Percentiles rank a stretch among this genome's conserved stretches.
These are phyloP conservation scores for Eragrostis nindensis DNA, from an alignment of 176 grass and related monocot genomes.

Conservation along the genomic window DNA sequence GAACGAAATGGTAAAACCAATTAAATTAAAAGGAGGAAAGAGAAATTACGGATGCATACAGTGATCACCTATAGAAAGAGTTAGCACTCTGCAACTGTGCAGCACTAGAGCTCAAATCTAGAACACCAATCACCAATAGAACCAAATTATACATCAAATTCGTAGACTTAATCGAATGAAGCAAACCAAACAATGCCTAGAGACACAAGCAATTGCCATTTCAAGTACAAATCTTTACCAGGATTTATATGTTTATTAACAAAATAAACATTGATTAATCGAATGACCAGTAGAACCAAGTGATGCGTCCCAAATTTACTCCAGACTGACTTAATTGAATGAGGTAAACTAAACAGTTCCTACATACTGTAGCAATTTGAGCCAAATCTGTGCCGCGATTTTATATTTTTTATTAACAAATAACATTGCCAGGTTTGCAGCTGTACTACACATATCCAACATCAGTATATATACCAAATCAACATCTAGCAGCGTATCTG, in stretches of 20 bases:
- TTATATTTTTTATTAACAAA: too few relatives aligned
- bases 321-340: too few relatives aligned
- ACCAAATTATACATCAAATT: background rate
- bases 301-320: too few relatives aligned
- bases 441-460: conserved; percentile 8
- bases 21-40: too few relatives aligned
- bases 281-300: too few relatives aligned
- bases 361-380: too few relatives aligned
- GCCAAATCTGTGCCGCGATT: too few relatives aligned
- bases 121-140: background rate
- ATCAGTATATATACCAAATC: conserved; percentile 9
- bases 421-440: background rate
- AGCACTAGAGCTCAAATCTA: conserved; percentile 14
- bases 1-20: too few relatives aligned
- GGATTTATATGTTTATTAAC: too few relatives aligned
- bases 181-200: background rate
- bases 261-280: too few relatives aligned
- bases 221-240: too few relatives aligned
- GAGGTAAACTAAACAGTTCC: too few relatives aligned
- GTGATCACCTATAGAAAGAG: background rate
- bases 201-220: background rate
- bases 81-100: background rate
- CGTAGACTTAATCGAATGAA: background rate
- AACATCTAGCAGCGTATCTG: conserved; percentile 17
- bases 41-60: conserved; percentile 7